Conservation (phyloP, 2,329 filamentous ascomycete genomes). For the Fusarium sp. region DNA sequence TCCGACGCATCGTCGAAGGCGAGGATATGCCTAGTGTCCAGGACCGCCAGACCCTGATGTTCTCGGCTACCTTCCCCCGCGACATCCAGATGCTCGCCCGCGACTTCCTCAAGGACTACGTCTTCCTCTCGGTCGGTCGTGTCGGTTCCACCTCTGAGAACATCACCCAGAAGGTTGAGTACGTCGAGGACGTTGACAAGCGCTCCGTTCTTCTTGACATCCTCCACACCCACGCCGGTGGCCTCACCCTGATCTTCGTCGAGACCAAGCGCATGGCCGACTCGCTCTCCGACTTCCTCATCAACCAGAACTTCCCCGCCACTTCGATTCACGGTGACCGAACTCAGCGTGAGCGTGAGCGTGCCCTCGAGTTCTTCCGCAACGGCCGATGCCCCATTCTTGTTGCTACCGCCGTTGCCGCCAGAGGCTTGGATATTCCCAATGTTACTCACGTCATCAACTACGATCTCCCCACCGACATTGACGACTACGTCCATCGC, state of each 20-base stretch:
- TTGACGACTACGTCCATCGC: constrained; percentile 98
- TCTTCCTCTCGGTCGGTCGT: constrained; percentile 98
- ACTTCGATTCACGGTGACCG: constrained; percentile 99
- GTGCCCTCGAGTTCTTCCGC: constrained; percentile 96
- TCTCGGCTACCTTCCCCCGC: constrained; percentile 98
- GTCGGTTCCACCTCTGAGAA: constrained; percentile 99
- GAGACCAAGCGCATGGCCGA: constrained; percentile 99
- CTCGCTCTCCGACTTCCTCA: constrained; percentile 95
- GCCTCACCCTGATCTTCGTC: constrained; percentile 96
- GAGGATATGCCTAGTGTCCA: constrained; percentile 94
- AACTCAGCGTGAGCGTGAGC: constrained; percentile 98
- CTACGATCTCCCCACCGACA: constrained; percentile 98
- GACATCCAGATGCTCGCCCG: constrained; percentile 99
- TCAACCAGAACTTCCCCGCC: constrained; percentile 98
- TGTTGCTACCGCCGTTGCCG: constrained; percentile 96
- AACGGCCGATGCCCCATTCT: constrained; percentile 95
- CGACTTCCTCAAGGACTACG: constrained; percentile 99
- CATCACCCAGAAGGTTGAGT: constrained; percentile 99
- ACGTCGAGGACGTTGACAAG: constrained; percentile 97
- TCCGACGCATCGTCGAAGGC: constrained; percentile 96
- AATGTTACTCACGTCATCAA: constrained; percentile 98
- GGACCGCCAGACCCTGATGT: constrained; percentile 98
- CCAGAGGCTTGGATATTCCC: constrained; percentile 89
- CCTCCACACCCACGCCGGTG: constrained; percentile 90
- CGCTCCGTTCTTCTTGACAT: constrained; percentile 97